Evolutionary conservation across 169 alveolate genomes (phyloP).

Genomic region (Plasmodium gonderi): DNA sequence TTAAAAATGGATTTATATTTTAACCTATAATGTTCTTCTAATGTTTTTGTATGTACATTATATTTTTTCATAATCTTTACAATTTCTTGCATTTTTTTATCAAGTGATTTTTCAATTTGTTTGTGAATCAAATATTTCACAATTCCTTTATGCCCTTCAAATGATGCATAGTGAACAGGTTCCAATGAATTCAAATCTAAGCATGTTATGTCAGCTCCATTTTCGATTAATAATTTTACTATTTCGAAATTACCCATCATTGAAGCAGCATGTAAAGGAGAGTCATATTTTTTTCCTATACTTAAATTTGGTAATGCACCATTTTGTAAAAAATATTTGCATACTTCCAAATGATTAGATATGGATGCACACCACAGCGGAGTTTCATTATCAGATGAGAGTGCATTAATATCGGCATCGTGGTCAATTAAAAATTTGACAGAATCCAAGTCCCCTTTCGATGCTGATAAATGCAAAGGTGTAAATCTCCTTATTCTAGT

Average conservation of each 20-base stretch:
- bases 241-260: constrained; percentile 78
- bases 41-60: constrained; percentile 23
- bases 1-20: constrained; percentile 52
- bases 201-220: constrained; percentile 74
- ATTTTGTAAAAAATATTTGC: constrained; percentile 26
- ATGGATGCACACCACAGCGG: constrained; percentile 74
- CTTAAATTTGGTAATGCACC: constrained; percentile 31
- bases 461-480: constrained; percentile 59
- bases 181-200: constrained; percentile 32
- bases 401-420: constrained; percentile 61
- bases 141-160: constrained; percentile 74
- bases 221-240: constrained; percentile 66
- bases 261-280: constrained; percentile 85
- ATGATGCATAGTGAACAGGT: constrained; percentile 62
- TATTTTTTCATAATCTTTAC: constrained; percentile 30
- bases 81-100: constrained; percentile 27
- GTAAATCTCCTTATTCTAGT: constrained; percentile 46
- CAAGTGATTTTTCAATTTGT: constrained; percentile 37
- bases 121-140: constrained; percentile 30
- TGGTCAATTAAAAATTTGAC: constrained; percentile 32
- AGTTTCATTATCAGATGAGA: constrained; percentile 53
- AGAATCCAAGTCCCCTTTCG: constrained; percentile 54
- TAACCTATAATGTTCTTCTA: constrained; percentile 22
- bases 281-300: constrained; percentile 12
- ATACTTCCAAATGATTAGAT: constrained; percentile 35